Evolutionary conservation across 768 basidiomycete genomes (phyloP).

Genomic region (Rhodotorula graminis): DNA sequence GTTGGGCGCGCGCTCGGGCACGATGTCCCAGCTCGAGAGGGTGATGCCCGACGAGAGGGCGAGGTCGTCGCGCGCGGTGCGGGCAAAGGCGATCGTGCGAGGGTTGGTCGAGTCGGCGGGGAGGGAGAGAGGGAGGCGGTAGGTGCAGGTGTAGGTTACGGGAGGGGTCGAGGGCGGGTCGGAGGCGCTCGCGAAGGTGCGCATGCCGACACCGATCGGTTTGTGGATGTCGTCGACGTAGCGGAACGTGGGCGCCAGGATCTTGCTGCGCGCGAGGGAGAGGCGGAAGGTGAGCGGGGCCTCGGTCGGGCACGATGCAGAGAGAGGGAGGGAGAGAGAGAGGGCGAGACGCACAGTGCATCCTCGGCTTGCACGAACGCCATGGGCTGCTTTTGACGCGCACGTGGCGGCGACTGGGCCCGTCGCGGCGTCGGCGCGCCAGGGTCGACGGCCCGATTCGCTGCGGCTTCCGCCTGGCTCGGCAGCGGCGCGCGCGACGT

Average conservation of each 20-base stretch:
- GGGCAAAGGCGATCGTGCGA: background rate
- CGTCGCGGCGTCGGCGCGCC: no score
- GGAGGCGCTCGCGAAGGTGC: background rate
- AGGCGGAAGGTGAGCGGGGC: no score
- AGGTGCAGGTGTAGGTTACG: background rate
- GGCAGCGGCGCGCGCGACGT: background rate
- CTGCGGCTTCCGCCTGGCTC: background rate
- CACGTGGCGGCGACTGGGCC: no score
- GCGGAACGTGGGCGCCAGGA: background rate
- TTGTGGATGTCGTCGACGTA: background rate
- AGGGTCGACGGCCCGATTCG: background rate
- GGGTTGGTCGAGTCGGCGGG: background rate
- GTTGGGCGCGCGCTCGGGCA: background rate
- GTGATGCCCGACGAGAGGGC: background rate
- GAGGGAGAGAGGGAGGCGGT: background rate
- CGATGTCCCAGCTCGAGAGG: background rate
- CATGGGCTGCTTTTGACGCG: background rate
- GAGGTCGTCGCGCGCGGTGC: background rate
- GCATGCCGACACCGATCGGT: background rate
- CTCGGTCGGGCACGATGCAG: no score
- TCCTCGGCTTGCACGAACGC: background rate
- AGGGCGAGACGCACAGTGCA: background rate
- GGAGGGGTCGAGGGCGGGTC: background rate
- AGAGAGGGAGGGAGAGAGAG: background rate
- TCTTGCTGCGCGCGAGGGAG: background rate